phyloP scores from a whole-genome alignment of 257 asterid species.

The Solanum megistacrolobum region DNA sequence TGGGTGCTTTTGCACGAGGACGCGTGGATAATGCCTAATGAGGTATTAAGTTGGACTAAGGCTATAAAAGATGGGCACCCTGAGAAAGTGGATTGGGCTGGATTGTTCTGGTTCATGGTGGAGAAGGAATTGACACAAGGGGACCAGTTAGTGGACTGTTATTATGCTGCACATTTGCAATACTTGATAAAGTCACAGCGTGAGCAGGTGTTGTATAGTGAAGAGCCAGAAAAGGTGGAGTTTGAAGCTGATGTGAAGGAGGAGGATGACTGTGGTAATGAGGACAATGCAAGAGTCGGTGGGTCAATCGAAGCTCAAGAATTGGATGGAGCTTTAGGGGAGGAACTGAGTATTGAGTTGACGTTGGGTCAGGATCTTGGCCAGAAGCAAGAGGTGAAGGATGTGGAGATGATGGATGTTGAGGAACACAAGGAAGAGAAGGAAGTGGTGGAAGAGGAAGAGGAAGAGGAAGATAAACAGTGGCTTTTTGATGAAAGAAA shows the following conservation, averaged over 20 bases:
- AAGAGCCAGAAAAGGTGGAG: constrained; percentile 19
- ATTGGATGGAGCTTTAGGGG: constrained; percentile 6
- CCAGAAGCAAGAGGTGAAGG: constrained; percentile 23
- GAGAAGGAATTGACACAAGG: constrained; percentile 78
- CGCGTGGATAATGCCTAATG: constrained; percentile 61
- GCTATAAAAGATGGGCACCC: constrained; percentile 62
- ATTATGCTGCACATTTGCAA: constrained; percentile 83
- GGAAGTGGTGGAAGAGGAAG: constrained; percentile 19
- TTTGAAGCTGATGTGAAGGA: constrained; percentile 12
- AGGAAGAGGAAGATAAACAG: constrained; percentile 24
- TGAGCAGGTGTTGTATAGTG: constrained; percentile 15
- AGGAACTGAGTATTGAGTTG: constrained; percentile 55
- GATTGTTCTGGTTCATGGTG: constrained; percentile 79
- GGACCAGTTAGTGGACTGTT: constrained; percentile 47
- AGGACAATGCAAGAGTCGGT: neutral
- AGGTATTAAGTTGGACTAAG: constrained; percentile 50
- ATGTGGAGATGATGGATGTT: constrained; percentile 30
- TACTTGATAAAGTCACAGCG: constrained; percentile 57
- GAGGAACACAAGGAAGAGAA: constrained; percentile 33
- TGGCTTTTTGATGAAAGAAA: constrained; percentile 50
- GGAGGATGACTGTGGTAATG: constrained; percentile 4
- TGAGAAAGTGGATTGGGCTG: constrained; percentile 91
- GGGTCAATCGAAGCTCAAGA: constrained; percentile 3
- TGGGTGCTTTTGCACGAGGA: constrained; percentile 87
- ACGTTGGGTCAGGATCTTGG: constrained; percentile 62